phyloP scores from a whole-genome alignment of 805 yeast genomes.

The Candida incommunis region DNA sequence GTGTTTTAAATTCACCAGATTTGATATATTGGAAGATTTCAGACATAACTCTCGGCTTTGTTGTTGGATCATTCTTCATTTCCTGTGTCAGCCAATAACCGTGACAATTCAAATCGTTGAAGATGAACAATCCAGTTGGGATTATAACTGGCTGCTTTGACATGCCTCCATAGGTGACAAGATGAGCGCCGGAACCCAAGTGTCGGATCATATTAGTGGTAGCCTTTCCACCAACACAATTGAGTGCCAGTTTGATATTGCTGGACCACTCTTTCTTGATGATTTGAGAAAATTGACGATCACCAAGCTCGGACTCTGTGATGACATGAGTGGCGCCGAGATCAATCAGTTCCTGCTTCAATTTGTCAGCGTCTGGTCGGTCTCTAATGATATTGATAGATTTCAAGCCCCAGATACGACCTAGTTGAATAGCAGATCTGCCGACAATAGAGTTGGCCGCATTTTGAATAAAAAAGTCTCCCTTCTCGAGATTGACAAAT shows the following conservation, averaged over 20 bases:
- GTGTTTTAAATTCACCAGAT: background rate
- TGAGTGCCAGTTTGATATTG: conserved; percentile 65
- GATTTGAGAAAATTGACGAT: conserved; percentile 48
- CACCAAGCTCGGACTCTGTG: conserved; percentile 72
- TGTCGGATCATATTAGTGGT: conserved; percentile 74
- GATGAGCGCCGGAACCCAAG: conserved; percentile 53
- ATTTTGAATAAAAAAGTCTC: conserved; percentile 87
- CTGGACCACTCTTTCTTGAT: conserved; percentile 29
- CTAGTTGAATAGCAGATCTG: conserved; percentile 79
- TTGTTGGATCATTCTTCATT: background rate
- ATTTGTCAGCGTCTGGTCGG: conserved; percentile 59
- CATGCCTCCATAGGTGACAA: conserved; percentile 96
- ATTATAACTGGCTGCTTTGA: conserved; percentile 86
- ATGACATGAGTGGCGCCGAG: conserved; percentile 83
- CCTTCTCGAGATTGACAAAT: conserved; percentile 44
- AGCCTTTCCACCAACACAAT: conserved; percentile 88
- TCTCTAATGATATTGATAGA: conserved; percentile 82
- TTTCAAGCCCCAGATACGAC: conserved; percentile 60
- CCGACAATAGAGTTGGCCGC: conserved; percentile 97
- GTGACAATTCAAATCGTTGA: conserved; percentile 69
- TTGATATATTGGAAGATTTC: background rate
- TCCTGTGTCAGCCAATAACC: conserved; percentile 66
- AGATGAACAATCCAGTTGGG: conserved; percentile 80
- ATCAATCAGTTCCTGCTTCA: conserved; percentile 36
- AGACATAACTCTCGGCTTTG: background rate